These are phyloP conservation scores for Xylaria sp. DNA, from an alignment of 2,329 filamentous ascomycete species.

Conservation along the genomic window DNA sequence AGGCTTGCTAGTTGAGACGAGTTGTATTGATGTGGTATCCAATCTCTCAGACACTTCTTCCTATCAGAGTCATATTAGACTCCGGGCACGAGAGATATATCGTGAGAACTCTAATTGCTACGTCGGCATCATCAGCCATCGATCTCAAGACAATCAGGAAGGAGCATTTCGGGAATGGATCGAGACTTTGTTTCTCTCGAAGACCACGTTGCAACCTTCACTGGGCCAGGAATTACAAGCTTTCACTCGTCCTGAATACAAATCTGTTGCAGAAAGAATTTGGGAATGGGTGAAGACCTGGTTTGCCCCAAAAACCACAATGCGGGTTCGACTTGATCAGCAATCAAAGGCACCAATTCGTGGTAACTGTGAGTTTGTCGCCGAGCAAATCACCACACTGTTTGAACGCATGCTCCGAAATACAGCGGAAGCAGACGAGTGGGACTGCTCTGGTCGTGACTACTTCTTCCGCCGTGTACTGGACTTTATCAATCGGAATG, in stretches of 20 bases:
- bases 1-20: conserved; percentile 3
- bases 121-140: conserved; percentile 16
- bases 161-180: conserved; percentile 23
- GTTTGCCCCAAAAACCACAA: not conserved
- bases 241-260: not conserved
- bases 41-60: not conserved
- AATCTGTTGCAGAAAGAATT: conserved; percentile 3
- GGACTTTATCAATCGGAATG: conserved; percentile 42
- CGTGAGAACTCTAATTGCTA: conserved; percentile 15
- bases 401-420: conserved; percentile 46
- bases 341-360: not conserved
- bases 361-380: not conserved
- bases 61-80: not conserved
- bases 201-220: conserved; percentile 20
- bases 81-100: conserved; percentile 28
- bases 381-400: conserved; percentile 34
- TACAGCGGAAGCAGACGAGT: conserved; percentile 40
- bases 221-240: not conserved
- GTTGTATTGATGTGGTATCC: not conserved
- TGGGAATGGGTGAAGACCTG: not conserved
- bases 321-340: not conserved
- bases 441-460: conserved; percentile 38
- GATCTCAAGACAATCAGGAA: not conserved
- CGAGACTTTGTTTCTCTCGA: conserved; percentile 20
- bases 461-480: conserved; percentile 41